phyloP scores from a whole-genome alignment of 306 rosid species.

The Cyclanthera cordifolia region DNA sequence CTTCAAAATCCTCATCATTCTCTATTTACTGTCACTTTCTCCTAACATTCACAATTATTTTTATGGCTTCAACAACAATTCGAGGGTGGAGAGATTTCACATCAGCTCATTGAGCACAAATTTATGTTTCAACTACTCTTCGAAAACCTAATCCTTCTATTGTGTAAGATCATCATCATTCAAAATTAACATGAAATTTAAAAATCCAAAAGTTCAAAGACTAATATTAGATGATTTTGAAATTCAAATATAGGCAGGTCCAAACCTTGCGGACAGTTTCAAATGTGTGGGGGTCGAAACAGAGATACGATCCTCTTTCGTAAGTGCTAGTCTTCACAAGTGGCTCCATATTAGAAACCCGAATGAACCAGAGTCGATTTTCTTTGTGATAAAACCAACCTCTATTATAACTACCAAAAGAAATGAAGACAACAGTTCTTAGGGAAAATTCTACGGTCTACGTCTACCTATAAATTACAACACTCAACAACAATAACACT shows the following conservation, averaged over 20 bases:
- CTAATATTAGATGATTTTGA: no score
- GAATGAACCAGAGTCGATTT: slow-evolving; percentile 48
- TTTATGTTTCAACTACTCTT: no score
- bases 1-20: no score
- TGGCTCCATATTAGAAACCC: slow-evolving; percentile 65
- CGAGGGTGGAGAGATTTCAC: no score
- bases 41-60: no score
- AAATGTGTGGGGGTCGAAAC: slow-evolving; percentile 76
- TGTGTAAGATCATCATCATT: no score
- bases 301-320: slow-evolving; percentile 79
- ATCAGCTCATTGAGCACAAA: no score
- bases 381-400: slow-evolving; percentile 93
- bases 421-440: neutral
- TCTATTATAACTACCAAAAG: slow-evolving; percentile 43
- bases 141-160: no score
- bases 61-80: no score
- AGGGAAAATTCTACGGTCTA: neutral
- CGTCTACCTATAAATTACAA: neutral
- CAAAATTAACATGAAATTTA: no score
- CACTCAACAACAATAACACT: neutral
- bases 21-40: no score
- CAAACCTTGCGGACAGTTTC: slow-evolving; percentile 76
- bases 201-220: no score
- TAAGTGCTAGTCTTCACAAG: slow-evolving; percentile 56
- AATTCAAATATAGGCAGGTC: neutral